Percentiles rank a stretch among this genome's conserved stretches.
Conservation (phyloP, 1,284 basidiomycete genomes). For the Mrakiaceae sp. region DNA sequence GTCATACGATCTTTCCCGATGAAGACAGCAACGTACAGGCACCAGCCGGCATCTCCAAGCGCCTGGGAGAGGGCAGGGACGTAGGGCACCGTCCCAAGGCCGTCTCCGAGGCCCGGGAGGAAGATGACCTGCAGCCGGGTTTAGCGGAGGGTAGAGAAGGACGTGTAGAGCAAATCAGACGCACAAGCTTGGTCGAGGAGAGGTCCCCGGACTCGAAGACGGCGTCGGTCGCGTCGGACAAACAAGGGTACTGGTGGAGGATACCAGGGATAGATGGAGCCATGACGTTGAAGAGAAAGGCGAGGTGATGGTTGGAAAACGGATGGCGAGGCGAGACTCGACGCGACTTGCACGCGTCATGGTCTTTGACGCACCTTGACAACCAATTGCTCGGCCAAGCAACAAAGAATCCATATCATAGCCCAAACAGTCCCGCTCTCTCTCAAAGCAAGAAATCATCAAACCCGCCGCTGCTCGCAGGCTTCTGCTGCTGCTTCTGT, state of each 20-base stretch:
- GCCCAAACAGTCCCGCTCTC: no score
- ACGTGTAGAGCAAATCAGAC: not conserved
- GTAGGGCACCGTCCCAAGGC: conserved; percentile 29
- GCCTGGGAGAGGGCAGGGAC: conserved; percentile 22
- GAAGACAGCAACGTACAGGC: conserved; percentile 25
- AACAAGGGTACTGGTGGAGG: not conserved
- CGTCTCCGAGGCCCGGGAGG: conserved; percentile 33
- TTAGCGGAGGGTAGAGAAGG: not conserved
- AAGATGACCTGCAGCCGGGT: conserved; percentile 23
- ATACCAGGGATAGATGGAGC: not conserved
- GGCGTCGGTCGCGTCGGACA: not conserved
- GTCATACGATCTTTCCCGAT: no score
- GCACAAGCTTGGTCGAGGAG: not conserved
- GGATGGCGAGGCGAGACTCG: no score
- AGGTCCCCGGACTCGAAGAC: not conserved
- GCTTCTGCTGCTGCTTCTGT: not conserved
- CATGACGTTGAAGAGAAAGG: not conserved
- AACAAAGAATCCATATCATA: no score
- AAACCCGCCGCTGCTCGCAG: not conserved
- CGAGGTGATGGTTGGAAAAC: not conserved
- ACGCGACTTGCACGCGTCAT: no score
- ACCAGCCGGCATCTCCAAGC: conserved; percentile 27
- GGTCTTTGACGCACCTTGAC: no score
- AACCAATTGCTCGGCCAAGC: no score
- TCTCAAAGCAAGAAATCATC: conserved; percentile 18